Evolutionary conservation across 257 asterid species (phyloP).

Genomic region (Nicotiana otophora): DNA sequence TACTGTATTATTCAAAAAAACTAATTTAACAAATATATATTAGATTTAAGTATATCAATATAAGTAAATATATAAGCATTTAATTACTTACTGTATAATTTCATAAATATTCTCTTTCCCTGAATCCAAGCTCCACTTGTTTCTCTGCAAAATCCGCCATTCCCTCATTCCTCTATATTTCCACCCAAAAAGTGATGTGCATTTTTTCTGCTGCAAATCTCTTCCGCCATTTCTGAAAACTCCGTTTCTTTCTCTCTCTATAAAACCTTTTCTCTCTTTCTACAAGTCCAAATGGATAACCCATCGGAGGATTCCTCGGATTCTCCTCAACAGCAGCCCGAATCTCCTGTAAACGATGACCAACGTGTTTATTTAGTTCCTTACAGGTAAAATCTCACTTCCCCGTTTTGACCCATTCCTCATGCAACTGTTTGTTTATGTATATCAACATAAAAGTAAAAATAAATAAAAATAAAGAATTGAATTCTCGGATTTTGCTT

Average conservation of each 20-base stretch:
- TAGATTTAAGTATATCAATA: too few species aligned
- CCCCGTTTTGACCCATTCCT: constrained; percentile 5
- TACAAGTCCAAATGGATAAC: constrained; percentile 39
- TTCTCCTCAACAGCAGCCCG: constrained; percentile 32
- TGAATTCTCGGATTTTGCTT: not conserved
- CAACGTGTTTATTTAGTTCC: constrained; percentile 87
- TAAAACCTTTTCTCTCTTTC: constrained; percentile 25
- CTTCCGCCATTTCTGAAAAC: constrained; percentile 59
- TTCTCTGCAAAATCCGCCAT: constrained; percentile 60
- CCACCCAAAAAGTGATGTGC: constrained; percentile 19
- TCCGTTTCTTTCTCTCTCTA: constrained; percentile 36
- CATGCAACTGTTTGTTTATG: not conserved
- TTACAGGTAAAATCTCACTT: constrained; percentile 44
- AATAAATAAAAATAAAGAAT: not conserved
- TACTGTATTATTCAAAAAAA: too few species aligned
- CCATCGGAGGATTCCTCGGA: constrained; percentile 38
- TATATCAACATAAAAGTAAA: not conserved
- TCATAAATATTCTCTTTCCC: constrained; percentile 10
- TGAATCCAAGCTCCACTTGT: constrained; percentile 24
- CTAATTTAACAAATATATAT: too few species aligned
- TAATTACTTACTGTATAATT: not conserved
- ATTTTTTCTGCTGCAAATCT: constrained; percentile 45
- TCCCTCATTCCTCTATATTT: constrained; percentile 32
- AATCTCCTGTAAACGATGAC: constrained; percentile 40
- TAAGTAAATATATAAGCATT: too few species aligned